phyloP scores from a whole-genome alignment of 2,329 filamentous ascomycete species.

The Cladophialophora yegresii region DNA sequence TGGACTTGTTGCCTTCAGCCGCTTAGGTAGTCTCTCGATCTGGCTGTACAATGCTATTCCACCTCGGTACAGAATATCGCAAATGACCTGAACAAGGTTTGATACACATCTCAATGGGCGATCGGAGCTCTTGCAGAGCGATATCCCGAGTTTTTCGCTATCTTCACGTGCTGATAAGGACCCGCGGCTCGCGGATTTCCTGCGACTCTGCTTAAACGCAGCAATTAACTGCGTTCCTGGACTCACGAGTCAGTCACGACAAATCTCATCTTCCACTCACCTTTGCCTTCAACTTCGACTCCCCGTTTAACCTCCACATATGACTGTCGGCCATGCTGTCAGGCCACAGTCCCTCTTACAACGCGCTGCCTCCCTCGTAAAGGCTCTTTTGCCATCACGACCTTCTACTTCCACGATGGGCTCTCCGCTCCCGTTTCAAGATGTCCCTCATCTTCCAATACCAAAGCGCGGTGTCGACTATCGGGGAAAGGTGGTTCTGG shows the following conservation, averaged over 20 bases:
- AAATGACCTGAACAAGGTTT: background rate
- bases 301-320: slow-evolving; percentile 13
- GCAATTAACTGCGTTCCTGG: slow-evolving; percentile 11
- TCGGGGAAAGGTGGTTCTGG: slow-evolving; percentile 87
- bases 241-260: background rate
- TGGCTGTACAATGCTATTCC: slow-evolving; percentile 14
- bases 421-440: slow-evolving; percentile 2
- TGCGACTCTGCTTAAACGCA: too few species aligned
- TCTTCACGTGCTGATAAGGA: slow-evolving; percentile 11
- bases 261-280: slow-evolving; percentile 8
- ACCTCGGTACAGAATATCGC: slow-evolving; percentile 14
- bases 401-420: slow-evolving; percentile 16
- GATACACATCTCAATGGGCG: slow-evolving; percentile 4
- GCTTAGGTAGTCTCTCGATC: background rate
- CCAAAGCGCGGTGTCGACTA: slow-evolving; percentile 89
- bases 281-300: background rate
- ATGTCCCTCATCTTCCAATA: slow-evolving; percentile 71
- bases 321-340: slow-evolving; percentile 34
- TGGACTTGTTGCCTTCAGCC: background rate
- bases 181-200: background rate
- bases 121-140: background rate
- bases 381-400: slow-evolving; percentile 4
- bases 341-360: slow-evolving; percentile 34
- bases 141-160: slow-evolving; percentile 15
- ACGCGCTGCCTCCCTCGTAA: slow-evolving; percentile 32